A percentile compares a stretch with the other conserved stretches of the same genome.
These are phyloP conservation scores for Coemansia sp. DNA, from an alignment of 192 early-diverging fungal species.

Conservation along the genomic window DNA sequence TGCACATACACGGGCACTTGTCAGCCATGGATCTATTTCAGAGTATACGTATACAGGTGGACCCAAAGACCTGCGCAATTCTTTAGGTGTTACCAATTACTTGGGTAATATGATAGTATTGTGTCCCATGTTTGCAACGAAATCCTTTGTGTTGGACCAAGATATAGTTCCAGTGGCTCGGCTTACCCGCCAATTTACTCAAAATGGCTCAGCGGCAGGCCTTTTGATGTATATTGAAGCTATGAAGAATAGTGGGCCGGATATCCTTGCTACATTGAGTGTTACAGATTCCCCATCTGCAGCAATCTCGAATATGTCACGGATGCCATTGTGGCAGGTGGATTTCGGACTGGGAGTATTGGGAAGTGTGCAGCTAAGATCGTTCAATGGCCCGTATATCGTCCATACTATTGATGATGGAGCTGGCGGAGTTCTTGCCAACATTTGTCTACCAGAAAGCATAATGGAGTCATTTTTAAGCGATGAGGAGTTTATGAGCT, in stretches of 20 bases:
- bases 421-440: conserved; percentile 18
- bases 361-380: conserved; percentile 15
- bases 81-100: neutral
- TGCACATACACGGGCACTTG: conserved; percentile 19
- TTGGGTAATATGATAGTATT: conserved; percentile 31
- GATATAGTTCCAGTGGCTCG: conserved; percentile 10
- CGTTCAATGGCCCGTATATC: conserved; percentile 26
- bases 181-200: neutral
- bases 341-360: conserved; percentile 8
- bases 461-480: neutral
- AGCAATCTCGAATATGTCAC: conserved; percentile 31
- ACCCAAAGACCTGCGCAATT: conserved; percentile 25
- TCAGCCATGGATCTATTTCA: conserved; percentile 7
- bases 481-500: neutral
- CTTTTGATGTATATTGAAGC: neutral
- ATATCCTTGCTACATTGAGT: conserved; percentile 6
- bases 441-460: conserved; percentile 12
- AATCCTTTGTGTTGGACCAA: conserved; percentile 1
- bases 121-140: conserved; percentile 8
- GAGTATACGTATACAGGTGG: conserved; percentile 20
- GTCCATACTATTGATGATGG: conserved; percentile 27
- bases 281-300: conserved; percentile 22
- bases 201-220: neutral
- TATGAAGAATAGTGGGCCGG: neutral
- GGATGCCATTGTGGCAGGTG: neutral